These are phyloP conservation scores for Arachis monticola DNA, from an alignment of 331 rosid species.

Conservation along the genomic window DNA sequence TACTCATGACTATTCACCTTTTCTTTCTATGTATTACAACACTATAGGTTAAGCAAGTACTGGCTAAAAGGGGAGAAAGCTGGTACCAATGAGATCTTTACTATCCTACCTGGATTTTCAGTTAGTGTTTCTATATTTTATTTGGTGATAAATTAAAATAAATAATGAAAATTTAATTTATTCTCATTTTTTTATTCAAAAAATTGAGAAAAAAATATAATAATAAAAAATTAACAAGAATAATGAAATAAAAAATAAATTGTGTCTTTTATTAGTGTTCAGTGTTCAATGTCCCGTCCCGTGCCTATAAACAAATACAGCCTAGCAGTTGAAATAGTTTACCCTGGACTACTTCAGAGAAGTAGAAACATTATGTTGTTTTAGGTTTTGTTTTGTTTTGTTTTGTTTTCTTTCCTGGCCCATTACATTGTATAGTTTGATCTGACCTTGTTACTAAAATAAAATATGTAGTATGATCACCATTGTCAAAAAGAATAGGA, in stretches of 20 bases:
- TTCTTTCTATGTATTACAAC: no score
- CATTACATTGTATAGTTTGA: background rate
- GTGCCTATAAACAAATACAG: no score
- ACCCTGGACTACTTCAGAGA: background rate
- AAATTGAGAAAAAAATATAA: no score
- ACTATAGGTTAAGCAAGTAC: slow-evolving; percentile 57
- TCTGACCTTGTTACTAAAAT: background rate
- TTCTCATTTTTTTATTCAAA: no score
- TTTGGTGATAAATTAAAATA: no score
- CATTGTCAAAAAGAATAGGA: background rate
- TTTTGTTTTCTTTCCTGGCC: background rate
- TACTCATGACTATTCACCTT: no score
- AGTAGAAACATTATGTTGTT: background rate
- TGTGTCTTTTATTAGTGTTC: no score
- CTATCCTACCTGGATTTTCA: slow-evolving; percentile 81
- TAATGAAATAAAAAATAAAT: no score
- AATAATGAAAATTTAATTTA: no score
- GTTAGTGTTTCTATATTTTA: background rate
- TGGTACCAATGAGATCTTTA: slow-evolving; percentile 59
- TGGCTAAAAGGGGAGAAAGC: slow-evolving; percentile 84
- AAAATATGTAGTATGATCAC: background rate
- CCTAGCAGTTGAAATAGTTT: background rate
- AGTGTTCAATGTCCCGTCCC: no score
- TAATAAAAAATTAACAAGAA: no score
- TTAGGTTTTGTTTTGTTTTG: no score